A percentile compares a stretch with the other conserved stretches of the same genome.
These are phyloP conservation scores for Pouteria glomerata DNA, from an alignment of 148 eudicot genomes.

Conservation along the genomic window DNA sequence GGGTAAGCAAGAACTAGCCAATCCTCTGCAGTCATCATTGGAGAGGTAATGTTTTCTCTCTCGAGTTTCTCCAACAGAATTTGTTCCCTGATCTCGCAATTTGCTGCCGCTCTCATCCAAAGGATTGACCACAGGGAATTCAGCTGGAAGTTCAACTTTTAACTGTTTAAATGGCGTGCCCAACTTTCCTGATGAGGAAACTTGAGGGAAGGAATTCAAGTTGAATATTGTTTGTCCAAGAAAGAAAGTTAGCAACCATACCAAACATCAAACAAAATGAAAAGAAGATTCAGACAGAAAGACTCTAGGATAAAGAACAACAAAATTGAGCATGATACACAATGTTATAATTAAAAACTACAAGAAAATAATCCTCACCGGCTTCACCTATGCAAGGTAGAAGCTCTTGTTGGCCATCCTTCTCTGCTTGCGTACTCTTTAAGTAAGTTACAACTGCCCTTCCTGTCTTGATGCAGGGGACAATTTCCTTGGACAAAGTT, in stretches of 20 bases:
- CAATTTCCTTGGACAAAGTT: neutral
- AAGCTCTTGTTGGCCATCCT: neutral
- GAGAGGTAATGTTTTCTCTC: constrained; percentile 10
- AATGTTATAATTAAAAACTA: neutral
- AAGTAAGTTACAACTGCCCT: neutral
- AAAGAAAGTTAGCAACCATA: neutral
- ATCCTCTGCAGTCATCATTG: neutral
- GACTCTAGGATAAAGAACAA: neutral
- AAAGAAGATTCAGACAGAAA: neutral
- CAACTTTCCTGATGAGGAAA: neutral
- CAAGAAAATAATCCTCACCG: neutral
- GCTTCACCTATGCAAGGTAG: neutral
- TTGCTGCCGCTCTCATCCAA: constrained; percentile 9
- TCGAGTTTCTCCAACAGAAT: neutral
- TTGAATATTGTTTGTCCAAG: neutral
- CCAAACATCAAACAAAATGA: neutral
- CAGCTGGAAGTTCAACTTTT: neutral
- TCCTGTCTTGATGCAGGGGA: too few species aligned
- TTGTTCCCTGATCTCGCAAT: neutral
- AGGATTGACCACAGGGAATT: neutral
- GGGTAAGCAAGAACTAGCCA: constrained; percentile 6
- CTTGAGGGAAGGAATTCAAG: neutral
- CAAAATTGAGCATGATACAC: neutral
- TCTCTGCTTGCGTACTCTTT: neutral
- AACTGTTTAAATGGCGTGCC: neutral